These are phyloP conservation scores for Metschnikowia kofuensis DNA, from an alignment of 805 yeast genomes.

Conservation along the genomic window DNA sequence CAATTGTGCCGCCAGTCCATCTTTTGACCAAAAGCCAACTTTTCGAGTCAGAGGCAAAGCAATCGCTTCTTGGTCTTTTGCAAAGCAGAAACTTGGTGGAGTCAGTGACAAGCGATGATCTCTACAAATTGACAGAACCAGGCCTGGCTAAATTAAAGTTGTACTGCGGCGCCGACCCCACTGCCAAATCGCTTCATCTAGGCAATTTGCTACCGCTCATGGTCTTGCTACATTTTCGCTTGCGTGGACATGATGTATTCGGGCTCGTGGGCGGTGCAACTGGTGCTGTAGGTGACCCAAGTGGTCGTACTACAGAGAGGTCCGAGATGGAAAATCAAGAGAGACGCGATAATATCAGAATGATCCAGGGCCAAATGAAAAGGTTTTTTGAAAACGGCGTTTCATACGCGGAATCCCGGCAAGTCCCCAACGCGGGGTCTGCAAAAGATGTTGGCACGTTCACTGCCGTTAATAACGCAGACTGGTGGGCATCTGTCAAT, in stretches of 20 bases:
- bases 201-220: slow-evolving; percentile 89
- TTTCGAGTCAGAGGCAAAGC: slow-evolving; percentile 22
- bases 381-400: slow-evolving; percentile 60
- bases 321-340: slow-evolving; percentile 49
- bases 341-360: slow-evolving; percentile 53
- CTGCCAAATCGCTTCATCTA: slow-evolving; percentile 83
- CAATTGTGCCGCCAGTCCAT: slow-evolving; percentile 37
- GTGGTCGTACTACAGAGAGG: slow-evolving; percentile 83
- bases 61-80: slow-evolving; percentile 36
- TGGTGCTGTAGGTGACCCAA: slow-evolving; percentile 94
- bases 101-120: slow-evolving; percentile 36
- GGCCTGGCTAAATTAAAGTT: slow-evolving; percentile 45
- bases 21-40: slow-evolving; percentile 22
- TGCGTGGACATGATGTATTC: slow-evolving; percentile 81
- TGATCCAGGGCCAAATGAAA: slow-evolving; percentile 61
- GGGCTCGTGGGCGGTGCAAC: slow-evolving; percentile 95
- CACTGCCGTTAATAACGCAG: slow-evolving; percentile 57
- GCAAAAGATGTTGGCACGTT: slow-evolving; percentile 34
- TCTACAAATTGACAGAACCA: slow-evolving; percentile 30
- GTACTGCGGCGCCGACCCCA: slow-evolving; percentile 96
- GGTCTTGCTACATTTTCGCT: slow-evolving; percentile 76
- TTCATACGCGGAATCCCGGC: slow-evolving; percentile 56
- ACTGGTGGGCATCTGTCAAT: slow-evolving; percentile 82
- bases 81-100: slow-evolving; percentile 38
- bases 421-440: slow-evolving; percentile 26